Conservation (phyloP, 2,329 filamentous ascomycete genomes). For the Penicillium sp. region DNA sequence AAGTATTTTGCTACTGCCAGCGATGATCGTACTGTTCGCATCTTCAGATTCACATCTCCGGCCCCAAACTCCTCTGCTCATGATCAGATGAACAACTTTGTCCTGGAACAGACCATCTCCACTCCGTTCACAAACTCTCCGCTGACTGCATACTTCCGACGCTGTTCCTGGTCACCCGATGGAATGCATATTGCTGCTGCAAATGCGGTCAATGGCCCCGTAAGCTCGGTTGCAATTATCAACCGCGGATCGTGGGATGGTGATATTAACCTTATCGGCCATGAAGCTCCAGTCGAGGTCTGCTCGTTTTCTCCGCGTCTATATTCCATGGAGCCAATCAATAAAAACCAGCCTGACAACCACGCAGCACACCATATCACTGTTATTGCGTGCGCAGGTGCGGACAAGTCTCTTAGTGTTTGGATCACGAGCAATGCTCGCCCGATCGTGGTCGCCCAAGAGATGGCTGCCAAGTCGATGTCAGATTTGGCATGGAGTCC, state of each 20-base stretch:
- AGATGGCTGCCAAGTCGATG: slow-evolving; percentile 83
- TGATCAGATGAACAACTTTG: slow-evolving; percentile 95
- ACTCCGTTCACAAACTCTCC: slow-evolving; percentile 85
- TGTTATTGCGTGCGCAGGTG: slow-evolving; percentile 92
- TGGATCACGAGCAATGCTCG: slow-evolving; percentile 97
- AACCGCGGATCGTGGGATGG: slow-evolving; percentile 89
- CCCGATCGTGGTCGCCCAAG: slow-evolving; percentile 83
- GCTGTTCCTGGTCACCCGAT: slow-evolving; percentile 97
- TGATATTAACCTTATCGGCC: slow-evolving; percentile 94
- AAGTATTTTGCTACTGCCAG: slow-evolving; percentile 99
- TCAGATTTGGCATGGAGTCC: slow-evolving; percentile 93
- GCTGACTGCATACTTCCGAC: slow-evolving; percentile 90
- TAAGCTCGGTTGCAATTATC: slow-evolving; percentile 94
- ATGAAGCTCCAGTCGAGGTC: slow-evolving; percentile 94
- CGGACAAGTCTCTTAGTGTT: slow-evolving; percentile 91
- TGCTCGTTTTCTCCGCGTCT: slow-evolving; percentile 93
- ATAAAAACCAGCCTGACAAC: slow-evolving; percentile 44
- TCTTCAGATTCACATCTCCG: slow-evolving; percentile 90
- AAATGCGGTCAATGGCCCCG: slow-evolving; percentile 94
- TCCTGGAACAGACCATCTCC: slow-evolving; percentile 85
- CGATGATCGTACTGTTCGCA: slow-evolving; percentile 93
- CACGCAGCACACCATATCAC: slow-evolving; percentile 59
- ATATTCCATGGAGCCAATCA: slow-evolving; percentile 65
- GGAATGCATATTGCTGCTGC: slow-evolving; percentile 95
- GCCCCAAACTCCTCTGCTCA: slow-evolving; percentile 86